phyloP scores from a whole-genome alignment of 169 alveolate species.

The Plasmodium fragile region DNA sequence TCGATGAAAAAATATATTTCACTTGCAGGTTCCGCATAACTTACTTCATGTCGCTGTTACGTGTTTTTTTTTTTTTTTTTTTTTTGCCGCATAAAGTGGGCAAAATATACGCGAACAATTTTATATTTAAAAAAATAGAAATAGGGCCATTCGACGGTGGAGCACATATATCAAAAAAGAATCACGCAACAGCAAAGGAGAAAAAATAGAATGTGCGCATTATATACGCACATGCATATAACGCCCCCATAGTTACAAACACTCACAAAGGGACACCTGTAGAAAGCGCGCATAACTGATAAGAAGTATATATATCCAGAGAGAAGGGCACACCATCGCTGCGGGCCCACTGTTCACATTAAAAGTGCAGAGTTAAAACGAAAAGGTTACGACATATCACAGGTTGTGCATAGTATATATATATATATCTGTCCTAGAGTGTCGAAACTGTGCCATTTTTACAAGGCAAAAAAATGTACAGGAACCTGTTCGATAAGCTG shows the following conservation, averaged over 20 bases:
- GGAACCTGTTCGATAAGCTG: conserved; percentile 50
- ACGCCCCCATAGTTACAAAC: neutral
- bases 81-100: neutral
- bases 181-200: neutral
- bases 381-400: neutral
- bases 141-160: neutral
- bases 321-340: neutral
- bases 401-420: neutral
- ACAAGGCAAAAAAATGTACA: conserved; percentile 7
- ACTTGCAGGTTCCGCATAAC: neutral
- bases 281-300: neutral
- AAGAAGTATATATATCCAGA: neutral
- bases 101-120: neutral
- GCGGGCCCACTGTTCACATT: neutral
- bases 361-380: neutral
- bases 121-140: too few species aligned
- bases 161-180: neutral
- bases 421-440: neutral
- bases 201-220: neutral
- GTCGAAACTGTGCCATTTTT: neutral
- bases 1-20: neutral
- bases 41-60: neutral
- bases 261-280: neutral
- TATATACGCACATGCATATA: neutral
- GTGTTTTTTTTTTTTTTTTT: neutral